Base-by-base conservation (phyloP, 2,329 filamentous ascomycete genomes). In the Dendryphion nanum region DNA sequence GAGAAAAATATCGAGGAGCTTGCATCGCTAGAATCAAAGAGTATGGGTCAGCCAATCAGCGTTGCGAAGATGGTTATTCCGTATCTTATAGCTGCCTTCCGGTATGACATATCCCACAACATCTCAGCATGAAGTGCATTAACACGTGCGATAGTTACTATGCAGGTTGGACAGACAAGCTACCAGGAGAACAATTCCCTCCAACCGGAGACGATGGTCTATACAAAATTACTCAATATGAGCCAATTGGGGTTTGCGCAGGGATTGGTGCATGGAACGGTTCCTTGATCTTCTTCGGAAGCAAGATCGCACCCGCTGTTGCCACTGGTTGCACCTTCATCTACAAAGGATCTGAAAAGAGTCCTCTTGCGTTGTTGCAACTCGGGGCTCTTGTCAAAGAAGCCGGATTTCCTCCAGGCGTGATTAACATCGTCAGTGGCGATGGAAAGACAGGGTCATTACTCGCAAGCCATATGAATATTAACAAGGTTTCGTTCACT, bases 401-500 rank as follows among this genome's bases (percentile, higher is more conserved):
- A 38, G 64, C 63, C 19, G 63, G 61, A 3, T 65, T 67, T 37
- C 64, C 65, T 13, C 67, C 67, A 29, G 67, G 61, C 18, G 66
- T 70, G 2, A 51, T 71, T 46, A 64, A 71, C 47, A 60, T 49
- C 18, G 18, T 59, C 10, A 49, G 40, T 16, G 51, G 53, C 6
- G 55, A 48, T 45, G 64, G 63, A 6, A 43, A 42, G 5, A 48
- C 55, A 1, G 64, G 64, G 5, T 53, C 47, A 2, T 44, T 55
- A 37, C 42, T 71, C 5, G 62, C 67, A 12, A 56, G 52, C 5
- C 68, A 71, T 42, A 68, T 68, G 60, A 54, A 63, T 16, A 61
- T 71, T 29, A 57, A 62, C 46, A 71, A 70, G 51, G 64, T 71
- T 38, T 60, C 55, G 17, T 71, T 70, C 44, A 71, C 68, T 2